Evolutionary conservation across 78 protist genomes (phyloP).

Genomic region (Planoprotostelium fungivorum): DNA sequence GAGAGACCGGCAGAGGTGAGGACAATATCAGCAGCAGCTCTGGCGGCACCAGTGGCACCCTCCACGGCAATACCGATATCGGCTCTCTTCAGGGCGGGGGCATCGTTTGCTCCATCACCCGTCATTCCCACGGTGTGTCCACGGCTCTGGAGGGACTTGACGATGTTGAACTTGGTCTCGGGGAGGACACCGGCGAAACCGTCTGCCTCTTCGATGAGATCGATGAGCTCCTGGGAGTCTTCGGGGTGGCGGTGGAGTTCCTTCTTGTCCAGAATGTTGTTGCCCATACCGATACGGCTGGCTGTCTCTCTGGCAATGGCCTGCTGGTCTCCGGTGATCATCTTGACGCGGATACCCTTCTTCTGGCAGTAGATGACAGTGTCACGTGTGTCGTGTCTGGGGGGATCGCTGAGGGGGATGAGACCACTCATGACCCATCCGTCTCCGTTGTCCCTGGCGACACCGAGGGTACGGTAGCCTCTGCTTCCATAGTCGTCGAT

Average conservation of each 20-base stretch:
- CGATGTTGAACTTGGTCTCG: constrained; percentile 88
- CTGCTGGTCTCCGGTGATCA: constrained; percentile 94
- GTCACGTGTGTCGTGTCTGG: constrained; percentile 79
- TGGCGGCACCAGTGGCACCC: constrained; percentile 83
- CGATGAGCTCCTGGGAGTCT: constrained; percentile 11
- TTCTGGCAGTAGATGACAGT: constrained; percentile 61
- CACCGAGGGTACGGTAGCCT: constrained; percentile 53
- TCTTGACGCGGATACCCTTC: constrained; percentile 82
- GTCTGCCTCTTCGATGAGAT: constrained; percentile 66
- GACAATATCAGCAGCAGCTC: constrained; percentile 86
- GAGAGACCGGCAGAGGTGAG: constrained; percentile 80
- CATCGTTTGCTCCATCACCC: constrained; percentile 98
- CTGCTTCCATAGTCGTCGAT: constrained; percentile 38
- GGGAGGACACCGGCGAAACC: constrained; percentile 89
- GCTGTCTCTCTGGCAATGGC: constrained; percentile 83
- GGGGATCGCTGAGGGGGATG: constrained; percentile 85
- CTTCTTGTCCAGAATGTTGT: constrained; percentile 31
- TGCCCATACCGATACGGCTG: constrained; percentile 70
- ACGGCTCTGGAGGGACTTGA: constrained; percentile 60
- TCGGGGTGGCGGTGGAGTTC: constrained; percentile 4
- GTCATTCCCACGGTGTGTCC: constrained; percentile 88
- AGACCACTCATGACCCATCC: constrained; percentile 78
- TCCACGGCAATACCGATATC: constrained; percentile 96
- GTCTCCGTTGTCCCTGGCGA: constrained; percentile 7
- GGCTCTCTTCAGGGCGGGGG: constrained; percentile 96